A percentile compares a stretch with the other conserved stretches of the same genome.
Evolutionary conservation across 768 basidiomycete species (phyloP).

Genomic region (Punctularia strigosozonata): DNA sequence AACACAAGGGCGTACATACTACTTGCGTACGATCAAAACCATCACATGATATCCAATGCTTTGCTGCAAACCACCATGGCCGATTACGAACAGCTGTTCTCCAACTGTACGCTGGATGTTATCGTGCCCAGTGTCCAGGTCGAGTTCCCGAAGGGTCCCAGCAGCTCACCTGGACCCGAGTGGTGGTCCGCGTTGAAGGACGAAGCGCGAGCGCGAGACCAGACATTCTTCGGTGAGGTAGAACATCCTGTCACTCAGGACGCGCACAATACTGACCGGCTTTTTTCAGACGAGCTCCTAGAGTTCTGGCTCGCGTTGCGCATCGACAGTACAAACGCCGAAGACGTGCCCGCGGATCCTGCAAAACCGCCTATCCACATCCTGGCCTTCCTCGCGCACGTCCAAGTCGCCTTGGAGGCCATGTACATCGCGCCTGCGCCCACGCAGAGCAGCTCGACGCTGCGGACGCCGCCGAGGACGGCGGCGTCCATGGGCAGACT

Average conservation of each 20-base stretch:
- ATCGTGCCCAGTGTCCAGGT: conserved; percentile 54
- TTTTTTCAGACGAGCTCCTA: conserved; percentile 24
- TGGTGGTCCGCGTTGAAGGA: conserved; percentile 42
- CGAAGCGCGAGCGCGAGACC: conserved; percentile 37
- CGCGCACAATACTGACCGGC: conserved; percentile 6
- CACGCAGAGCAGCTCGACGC: too few relatives aligned
- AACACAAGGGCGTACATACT: too few relatives aligned
- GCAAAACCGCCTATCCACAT: conserved; percentile 25
- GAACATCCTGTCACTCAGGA: conserved; percentile 10
- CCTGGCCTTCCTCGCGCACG: conserved; percentile 50
- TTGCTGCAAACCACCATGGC: too few relatives aligned
- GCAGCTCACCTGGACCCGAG: conserved; percentile 24
- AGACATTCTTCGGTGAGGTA: conserved; percentile 61
- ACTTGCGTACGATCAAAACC: too few relatives aligned
- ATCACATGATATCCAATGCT: too few relatives aligned
- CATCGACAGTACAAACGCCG: conserved; percentile 11
- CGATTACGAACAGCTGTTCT: conserved; percentile 54
- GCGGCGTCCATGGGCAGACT: too few relatives aligned
- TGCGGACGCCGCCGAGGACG: too few relatives aligned
- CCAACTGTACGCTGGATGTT: conserved; percentile 45
- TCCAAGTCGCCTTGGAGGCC: conserved; percentile 73
- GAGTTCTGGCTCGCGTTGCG: conserved; percentile 20
- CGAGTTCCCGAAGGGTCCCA: conserved; percentile 38
- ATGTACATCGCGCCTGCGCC: conserved; percentile 56
- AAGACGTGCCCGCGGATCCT: conserved; percentile 18